Conservation (phyloP, 1,284 basidiomycete species). For the Ceratobasidium sp. region DNA sequence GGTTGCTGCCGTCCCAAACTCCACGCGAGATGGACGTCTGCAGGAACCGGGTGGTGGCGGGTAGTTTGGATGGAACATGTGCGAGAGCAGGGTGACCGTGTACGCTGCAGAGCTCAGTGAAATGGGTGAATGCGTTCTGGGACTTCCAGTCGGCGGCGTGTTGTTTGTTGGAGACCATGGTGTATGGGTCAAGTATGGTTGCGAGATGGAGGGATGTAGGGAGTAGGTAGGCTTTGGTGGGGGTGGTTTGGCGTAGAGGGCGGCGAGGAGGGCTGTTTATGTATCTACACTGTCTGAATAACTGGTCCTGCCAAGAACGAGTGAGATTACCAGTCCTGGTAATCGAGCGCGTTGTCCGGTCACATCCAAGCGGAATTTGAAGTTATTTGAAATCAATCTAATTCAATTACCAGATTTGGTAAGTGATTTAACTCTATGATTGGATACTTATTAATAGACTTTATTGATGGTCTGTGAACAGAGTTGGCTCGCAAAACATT, state of each 20-base stretch:
- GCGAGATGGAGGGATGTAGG: not conserved
- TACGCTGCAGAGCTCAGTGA: constrained; percentile 26
- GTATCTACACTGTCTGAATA: not conserved
- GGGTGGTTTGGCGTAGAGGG: not conserved
- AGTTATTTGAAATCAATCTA: not conserved
- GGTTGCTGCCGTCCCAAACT: constrained; percentile 5
- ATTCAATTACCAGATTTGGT: not conserved
- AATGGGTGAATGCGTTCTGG: constrained; percentile 25
- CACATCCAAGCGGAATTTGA: too few species aligned
- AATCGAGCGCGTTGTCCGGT: not conserved
- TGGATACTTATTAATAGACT: not conserved
- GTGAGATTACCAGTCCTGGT: not conserved
- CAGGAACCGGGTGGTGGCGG: constrained; percentile 23
- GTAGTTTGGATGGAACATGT: constrained; percentile 12
- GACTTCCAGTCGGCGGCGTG: constrained; percentile 22
- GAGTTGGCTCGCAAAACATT: not conserved
- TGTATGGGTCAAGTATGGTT: not conserved
- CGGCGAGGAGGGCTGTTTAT: not conserved
- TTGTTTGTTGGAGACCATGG: constrained; percentile 11
- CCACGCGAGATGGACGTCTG: not conserved
- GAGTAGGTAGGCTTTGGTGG: not conserved
- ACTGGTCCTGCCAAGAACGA: not conserved
- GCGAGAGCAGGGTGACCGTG: constrained; percentile 13
- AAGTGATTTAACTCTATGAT: not conserved
- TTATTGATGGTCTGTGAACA: constrained; percentile 1